Conservation (phyloP, 2,329 filamentous ascomycete genomes). For the Alternaria triticimaculans region DNA sequence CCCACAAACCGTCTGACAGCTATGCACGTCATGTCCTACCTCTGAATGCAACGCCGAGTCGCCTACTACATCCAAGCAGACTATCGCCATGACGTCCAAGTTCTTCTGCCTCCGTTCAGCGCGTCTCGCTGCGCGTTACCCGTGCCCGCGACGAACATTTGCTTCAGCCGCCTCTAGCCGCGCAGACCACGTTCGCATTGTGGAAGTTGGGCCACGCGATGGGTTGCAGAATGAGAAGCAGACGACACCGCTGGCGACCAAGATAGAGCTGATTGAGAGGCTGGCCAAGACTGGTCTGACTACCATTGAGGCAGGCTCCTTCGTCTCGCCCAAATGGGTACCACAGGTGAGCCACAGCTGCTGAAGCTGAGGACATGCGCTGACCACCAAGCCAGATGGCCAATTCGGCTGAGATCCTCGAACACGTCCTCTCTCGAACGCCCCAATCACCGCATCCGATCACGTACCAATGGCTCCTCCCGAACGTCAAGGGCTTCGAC, state of each 20-base stretch:
- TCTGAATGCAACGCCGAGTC: neutral
- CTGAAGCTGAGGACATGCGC: slow-evolving; percentile 46
- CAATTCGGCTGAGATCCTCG: slow-evolving; percentile 75
- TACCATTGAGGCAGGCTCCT: slow-evolving; percentile 81
- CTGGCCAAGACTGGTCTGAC: slow-evolving; percentile 72
- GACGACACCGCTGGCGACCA: slow-evolving; percentile 72
- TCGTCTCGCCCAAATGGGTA: slow-evolving; percentile 84
- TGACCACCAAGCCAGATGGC: slow-evolving; percentile 67
- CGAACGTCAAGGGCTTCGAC: slow-evolving; percentile 75
- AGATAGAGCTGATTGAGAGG: slow-evolving; percentile 76
- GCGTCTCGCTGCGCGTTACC: slow-evolving; percentile 46
- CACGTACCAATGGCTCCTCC: slow-evolving; percentile 81
- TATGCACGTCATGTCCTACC: slow-evolving; percentile 15
- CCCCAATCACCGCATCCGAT: slow-evolving; percentile 63
- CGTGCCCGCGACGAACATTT: slow-evolving; percentile 36
- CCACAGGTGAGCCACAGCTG: slow-evolving; percentile 67
- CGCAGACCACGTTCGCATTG: slow-evolving; percentile 63
- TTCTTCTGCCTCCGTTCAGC: slow-evolving; percentile 40
- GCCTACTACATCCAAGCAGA: neutral
- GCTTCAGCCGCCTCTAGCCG: slow-evolving; percentile 43
- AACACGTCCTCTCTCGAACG: slow-evolving; percentile 68
- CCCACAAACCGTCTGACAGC: slow-evolving; percentile 18
- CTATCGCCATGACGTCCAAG: slow-evolving; percentile 37
- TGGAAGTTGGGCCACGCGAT: slow-evolving; percentile 85
- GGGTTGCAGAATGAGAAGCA: slow-evolving; percentile 86